Conservation (phyloP, 352 stramenopile genomes). For the Phytopythium mirpurense region DNA sequence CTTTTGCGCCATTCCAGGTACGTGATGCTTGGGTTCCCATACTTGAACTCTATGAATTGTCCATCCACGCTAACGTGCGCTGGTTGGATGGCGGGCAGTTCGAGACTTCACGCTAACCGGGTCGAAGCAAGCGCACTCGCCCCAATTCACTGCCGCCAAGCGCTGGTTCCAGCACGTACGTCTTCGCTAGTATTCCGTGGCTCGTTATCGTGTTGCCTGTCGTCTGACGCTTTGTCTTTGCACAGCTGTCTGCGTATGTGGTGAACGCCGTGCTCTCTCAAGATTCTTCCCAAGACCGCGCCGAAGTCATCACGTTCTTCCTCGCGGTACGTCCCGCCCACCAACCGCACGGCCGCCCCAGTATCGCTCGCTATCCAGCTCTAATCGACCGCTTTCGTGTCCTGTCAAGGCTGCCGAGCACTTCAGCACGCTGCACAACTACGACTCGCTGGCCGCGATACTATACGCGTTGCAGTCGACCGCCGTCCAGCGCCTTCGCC, state of each 20-base stretch:
- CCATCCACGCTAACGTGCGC: too few species aligned
- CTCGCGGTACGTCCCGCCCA: conserved; percentile 43
- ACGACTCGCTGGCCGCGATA: conserved; percentile 79
- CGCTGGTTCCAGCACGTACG: conserved; percentile 85
- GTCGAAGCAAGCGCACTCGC: conserved; percentile 47
- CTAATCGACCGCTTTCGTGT: neutral
- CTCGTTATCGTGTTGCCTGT: neutral
- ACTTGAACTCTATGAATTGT: too few species aligned
- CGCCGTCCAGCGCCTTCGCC: conserved; percentile 74
- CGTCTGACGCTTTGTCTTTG: conserved; percentile 4
- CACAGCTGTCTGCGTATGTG: conserved; percentile 73
- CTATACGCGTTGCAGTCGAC: conserved; percentile 85
- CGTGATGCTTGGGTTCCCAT: too few species aligned
- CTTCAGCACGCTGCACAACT: conserved; percentile 71
- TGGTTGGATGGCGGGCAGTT: conserved; percentile 28
- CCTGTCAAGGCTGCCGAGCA: conserved; percentile 52
- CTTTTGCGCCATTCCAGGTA: conserved; percentile 77
- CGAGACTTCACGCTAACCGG: conserved; percentile 59
- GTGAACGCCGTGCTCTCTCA: conserved; percentile 77
- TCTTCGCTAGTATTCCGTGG: neutral
- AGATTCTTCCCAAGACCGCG: conserved; percentile 54
- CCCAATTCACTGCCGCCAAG: conserved; percentile 58
- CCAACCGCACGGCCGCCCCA: neutral
- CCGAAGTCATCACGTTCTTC: conserved; percentile 76
- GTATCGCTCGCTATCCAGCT: neutral